A percentile compares a stretch with the other conserved stretches of the same genome.
phyloP scores from a whole-genome alignment of 345 rosid genomes.

The Linum tenue region DNA sequence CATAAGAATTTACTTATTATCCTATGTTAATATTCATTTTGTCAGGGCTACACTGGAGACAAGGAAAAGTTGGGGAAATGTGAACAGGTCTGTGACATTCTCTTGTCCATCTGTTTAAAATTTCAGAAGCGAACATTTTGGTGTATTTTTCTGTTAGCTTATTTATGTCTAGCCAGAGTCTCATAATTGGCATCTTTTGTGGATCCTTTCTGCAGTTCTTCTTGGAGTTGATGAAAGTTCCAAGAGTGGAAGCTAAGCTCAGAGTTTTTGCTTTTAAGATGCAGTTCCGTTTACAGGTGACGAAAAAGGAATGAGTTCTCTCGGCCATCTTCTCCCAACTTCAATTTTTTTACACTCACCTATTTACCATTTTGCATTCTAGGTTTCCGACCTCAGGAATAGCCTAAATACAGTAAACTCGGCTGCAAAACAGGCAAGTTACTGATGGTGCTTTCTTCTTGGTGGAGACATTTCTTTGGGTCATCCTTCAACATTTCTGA shows the following conservation, averaged over 20 bases:
- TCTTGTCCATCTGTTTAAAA: neutral
- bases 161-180: neutral
- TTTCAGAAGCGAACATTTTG: neutral
- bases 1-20: constrained; percentile 9
- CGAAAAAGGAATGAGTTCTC: constrained; percentile 9
- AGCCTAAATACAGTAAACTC: constrained; percentile 68
- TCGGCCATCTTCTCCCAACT: neutral
- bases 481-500: constrained; percentile 1
- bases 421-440: constrained; percentile 68
- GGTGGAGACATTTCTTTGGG: neutral
- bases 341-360: neutral
- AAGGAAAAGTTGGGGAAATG: constrained; percentile 83
- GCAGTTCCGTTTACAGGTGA: constrained; percentile 76
- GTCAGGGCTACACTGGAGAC: constrained; percentile 77
- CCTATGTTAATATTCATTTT: constrained; percentile 11
- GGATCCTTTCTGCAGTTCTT: constrained; percentile 54
- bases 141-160: neutral
- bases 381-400: constrained; percentile 75
- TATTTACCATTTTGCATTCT: constrained; percentile 3
- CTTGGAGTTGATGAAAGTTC: constrained; percentile 81
- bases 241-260: constrained; percentile 85
- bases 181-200: constrained; percentile 13
- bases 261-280: constrained; percentile 87
- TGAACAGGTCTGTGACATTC: constrained; percentile 48
- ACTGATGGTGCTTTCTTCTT: constrained; percentile 1